Conservation (phyloP, 345 rosid species). For the Luvunga scandens region DNA sequence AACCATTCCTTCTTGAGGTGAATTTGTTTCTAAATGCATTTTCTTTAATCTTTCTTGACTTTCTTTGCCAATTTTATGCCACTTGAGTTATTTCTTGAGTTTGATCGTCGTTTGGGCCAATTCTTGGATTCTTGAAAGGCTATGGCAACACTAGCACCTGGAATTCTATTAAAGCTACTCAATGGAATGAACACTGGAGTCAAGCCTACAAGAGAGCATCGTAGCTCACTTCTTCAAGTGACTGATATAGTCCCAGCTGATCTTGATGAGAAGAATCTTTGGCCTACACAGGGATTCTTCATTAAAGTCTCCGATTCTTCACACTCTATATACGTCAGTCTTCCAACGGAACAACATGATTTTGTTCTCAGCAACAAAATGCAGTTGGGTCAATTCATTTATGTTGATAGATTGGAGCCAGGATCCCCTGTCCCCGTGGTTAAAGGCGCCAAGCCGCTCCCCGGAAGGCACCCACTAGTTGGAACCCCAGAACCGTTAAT, state of each 20-base stretch:
- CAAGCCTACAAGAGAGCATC: slow-evolving; percentile 81
- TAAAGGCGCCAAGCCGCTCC: slow-evolving; percentile 78
- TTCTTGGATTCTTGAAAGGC: not conserved
- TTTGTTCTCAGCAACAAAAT: slow-evolving; percentile 78
- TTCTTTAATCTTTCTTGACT: not conserved
- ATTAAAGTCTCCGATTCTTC: slow-evolving; percentile 93
- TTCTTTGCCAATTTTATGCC: not conserved
- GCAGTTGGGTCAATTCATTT: slow-evolving; percentile 94
- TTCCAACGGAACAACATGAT: slow-evolving; percentile 86
- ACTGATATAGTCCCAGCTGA: slow-evolving; percentile 94
- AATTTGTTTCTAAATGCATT: not conserved
- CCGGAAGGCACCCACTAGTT: slow-evolving; percentile 83
- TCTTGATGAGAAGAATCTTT: slow-evolving; percentile 87
- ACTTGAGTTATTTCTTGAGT: not conserved
- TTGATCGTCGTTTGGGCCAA: not conserved
- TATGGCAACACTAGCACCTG: slow-evolving; percentile 87
- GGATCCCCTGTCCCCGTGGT: slow-evolving; percentile 93
- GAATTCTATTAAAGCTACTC: slow-evolving; percentile 70
- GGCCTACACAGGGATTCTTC: slow-evolving; percentile 88
- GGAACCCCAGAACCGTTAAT: slow-evolving; percentile 88
- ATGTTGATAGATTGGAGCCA: slow-evolving; percentile 80
- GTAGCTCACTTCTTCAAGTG: slow-evolving; percentile 85
- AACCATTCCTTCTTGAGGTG: not conserved
- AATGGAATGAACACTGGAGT: slow-evolving; percentile 83
- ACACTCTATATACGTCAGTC: slow-evolving; percentile 81